Evolutionary conservation across 1,139 yeast genomes (phyloP).

Genomic region (Protomyces macrosporus): DNA sequence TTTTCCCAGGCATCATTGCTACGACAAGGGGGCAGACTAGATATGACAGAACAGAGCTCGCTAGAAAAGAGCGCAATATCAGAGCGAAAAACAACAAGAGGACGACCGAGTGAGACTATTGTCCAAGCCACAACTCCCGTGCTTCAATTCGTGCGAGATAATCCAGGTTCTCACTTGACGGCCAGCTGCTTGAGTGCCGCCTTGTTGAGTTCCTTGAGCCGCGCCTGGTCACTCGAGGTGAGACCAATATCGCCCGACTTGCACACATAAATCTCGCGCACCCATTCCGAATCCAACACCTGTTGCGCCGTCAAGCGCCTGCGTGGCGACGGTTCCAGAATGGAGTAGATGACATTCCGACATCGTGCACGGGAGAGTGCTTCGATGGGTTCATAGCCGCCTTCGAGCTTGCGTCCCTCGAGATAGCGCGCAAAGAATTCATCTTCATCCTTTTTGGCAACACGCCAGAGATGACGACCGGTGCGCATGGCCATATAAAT

Average conservation of each 20-base stretch:
- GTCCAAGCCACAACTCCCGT: no score
- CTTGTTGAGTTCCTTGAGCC: neutral
- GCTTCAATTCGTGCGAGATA: no score
- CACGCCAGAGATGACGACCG: constrained; percentile 87
- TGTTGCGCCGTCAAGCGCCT: constrained; percentile 86
- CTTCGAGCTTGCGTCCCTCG: constrained; percentile 66
- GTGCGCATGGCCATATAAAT: constrained; percentile 98
- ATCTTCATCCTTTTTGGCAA: constrained; percentile 68
- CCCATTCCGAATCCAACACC: constrained; percentile 91
- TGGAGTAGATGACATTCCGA: constrained; percentile 84
- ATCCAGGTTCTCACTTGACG: neutral
- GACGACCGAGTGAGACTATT: no score
- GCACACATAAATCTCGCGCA: constrained; percentile 76
- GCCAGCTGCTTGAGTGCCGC: neutral
- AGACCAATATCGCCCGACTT: constrained; percentile 51
- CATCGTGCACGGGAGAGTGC: constrained; percentile 51
- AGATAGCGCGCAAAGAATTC: constrained; percentile 72
- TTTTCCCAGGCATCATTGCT: no score
- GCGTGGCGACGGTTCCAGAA: constrained; percentile 79
- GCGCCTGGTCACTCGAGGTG: neutral
- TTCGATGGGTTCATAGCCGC: constrained; percentile 91
- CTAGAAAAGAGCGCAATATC: no score
- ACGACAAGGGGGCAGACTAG: no score
- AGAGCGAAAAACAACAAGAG: no score
- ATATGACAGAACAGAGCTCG: no score